These are phyloP conservation scores for Harrya chromipes DNA, from an alignment of 768 basidiomycete species.

Conservation along the genomic window DNA sequence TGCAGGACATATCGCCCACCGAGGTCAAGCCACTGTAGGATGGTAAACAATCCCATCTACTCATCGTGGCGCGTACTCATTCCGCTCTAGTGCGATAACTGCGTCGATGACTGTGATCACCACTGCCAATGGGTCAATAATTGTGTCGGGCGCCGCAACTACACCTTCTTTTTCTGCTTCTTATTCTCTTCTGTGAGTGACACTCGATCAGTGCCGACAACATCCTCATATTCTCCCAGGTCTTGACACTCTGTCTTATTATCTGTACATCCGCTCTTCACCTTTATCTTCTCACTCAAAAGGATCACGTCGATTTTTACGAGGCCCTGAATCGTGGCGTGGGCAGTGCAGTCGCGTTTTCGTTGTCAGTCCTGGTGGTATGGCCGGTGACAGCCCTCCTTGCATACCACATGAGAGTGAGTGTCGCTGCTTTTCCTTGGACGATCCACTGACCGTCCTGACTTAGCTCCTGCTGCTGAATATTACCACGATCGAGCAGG, in stretches of 20 bases:
- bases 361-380: slow-evolving; percentile 65
- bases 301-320: slow-evolving; percentile 46
- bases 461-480: slow-evolving; percentile 75
- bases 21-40: slow-evolving; percentile 91
- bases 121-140: slow-evolving; percentile 94
- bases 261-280: slow-evolving; percentile 84
- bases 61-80: not conserved
- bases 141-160: slow-evolving; percentile 93
- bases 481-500: slow-evolving; percentile 95
- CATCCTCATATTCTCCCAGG: slow-evolving; percentile 39
- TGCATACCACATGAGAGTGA: slow-evolving; percentile 81
- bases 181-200: slow-evolving; percentile 69
- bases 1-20: slow-evolving; percentile 93
- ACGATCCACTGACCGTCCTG: slow-evolving; percentile 1
- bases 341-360: slow-evolving; percentile 82
- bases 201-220: not conserved
- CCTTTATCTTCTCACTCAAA: slow-evolving; percentile 61
- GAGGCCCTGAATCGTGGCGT: slow-evolving; percentile 48
- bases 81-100: slow-evolving; percentile 81
- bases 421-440: slow-evolving; percentile 24
- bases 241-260: slow-evolving; percentile 69
- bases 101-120: slow-evolving; percentile 93
- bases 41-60: slow-evolving; percentile 46
- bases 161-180: slow-evolving; percentile 87
- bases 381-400: slow-evolving; percentile 83